Evolutionary conservation across 2,329 filamentous ascomycete genomes (phyloP), one percentile per base, ranked within the genome.

Genomic region (Aspergillus fischeri): DNA sequence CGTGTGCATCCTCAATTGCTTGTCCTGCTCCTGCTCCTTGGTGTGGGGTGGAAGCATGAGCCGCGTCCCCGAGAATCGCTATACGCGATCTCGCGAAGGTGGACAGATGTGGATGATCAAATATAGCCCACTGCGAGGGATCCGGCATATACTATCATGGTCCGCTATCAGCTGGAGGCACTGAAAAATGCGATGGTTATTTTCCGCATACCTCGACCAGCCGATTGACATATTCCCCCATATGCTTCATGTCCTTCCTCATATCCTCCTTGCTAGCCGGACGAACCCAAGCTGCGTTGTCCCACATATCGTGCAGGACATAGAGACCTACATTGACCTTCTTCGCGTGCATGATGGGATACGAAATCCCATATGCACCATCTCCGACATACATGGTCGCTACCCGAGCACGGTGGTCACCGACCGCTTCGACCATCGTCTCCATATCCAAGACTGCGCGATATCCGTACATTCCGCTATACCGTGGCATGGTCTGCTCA

Each of bases 11-110:
- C 52, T 77, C 75, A 20, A 76, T 70, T 2, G 70, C 74, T 52
- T 71, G 68, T 0, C 75, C 73, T 3, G 74, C 74, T 0, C 75
- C 75, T 2, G 73, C 67, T 9, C 74, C 74, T 49, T 74, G 71
- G 48, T 71, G 72, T 0, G 73, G 73, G 1, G 73, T 71, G 0
- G 69, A 69, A 0, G 73, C 74, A 62, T 77, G 74, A 0, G 75
- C 74, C 0, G 75, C 74, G 42, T 77, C 74, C 0, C 74, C 74
- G 1, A 75, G 58, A 6, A 76, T 67, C 0, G 64, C 67, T 1
- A 74, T 60, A 1, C 63, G 61, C 0, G 67, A 69, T n/a, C 62
- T 63, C 6, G 56, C 58, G 45, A 70, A 77, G 0, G 67, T 71
- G 0, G 68, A 65, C 9, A 72, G 63, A 51, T 65, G 63, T 0